Evolutionary conservation across 2,329 filamentous ascomycete species (phyloP), one percentile per base, ranked within the genome.

Genomic region (Fusarium sp.): DNA sequence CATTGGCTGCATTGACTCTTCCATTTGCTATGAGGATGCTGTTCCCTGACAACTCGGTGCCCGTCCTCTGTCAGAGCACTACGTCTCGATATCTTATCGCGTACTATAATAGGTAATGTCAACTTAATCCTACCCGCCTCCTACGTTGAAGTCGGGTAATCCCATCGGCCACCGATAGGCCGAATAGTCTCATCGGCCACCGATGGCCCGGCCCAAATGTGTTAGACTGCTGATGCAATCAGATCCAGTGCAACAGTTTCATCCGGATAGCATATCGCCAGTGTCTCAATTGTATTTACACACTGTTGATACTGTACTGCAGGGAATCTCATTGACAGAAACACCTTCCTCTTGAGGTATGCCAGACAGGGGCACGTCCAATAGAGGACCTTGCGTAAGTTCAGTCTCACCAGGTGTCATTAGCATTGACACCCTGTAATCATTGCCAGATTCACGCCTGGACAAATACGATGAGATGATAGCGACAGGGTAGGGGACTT

Each of bases 291-390:
- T 10, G 0, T 7, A 12, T 12, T n/a, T 1, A 7, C 34, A 6
- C 18, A 20, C 25, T 20, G 7, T 29, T 30, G 25, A 20, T 48
- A 22, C n/a, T 22, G 47, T 37, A 37, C 16, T 51, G 14, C 47
- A 34, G 11, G 47, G 47, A 51, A 3, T 25, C 30, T 14, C 13
- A 25, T 51, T 16, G 30, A 51, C 48, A 51, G 30, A 24, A n/a
- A 51, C 48, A 51, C 48, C 48, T 51, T 51, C 48, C 48, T 37
- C 48, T 51, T 51, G 11, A 22, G 25, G 48, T 10, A 51, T 20
- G 13, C 0, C 16, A 51, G 47, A 37, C 47, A 37, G 30, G 47
- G 47, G 16, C 11, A 5, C 8, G n/a, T 24, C 7, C 30, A 49
- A 20, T 20, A 9, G 24, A 49, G 34, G 34, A n/a, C 34, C 3